phyloP scores from a whole-genome alignment of 2,329 filamentous ascomycete genomes.

The Fusarium nematophilum region DNA sequence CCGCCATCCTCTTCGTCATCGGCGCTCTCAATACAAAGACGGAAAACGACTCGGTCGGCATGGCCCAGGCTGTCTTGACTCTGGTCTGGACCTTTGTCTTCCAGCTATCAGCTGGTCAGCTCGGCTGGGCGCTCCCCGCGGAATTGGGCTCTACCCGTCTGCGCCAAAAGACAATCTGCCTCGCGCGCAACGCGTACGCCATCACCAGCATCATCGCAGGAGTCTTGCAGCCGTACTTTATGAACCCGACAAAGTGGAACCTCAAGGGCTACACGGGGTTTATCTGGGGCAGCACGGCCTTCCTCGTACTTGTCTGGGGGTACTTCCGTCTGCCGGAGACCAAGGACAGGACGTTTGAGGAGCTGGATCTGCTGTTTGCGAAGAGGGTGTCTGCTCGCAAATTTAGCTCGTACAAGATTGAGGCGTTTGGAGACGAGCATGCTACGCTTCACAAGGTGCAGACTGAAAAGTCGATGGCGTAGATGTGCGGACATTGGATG shows the following conservation, averaged over 20 bases:
- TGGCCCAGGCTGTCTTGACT: slow-evolving; percentile 48
- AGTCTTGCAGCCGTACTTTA: slow-evolving; percentile 45
- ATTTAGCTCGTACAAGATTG: no score
- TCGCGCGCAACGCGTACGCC: slow-evolving; percentile 41
- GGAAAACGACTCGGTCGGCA: slow-evolving; percentile 38
- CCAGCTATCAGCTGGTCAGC: slow-evolving; percentile 52
- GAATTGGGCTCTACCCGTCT: slow-evolving; percentile 46
- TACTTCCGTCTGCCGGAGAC: slow-evolving; percentile 63
- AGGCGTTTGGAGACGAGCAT: no score
- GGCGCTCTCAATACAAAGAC: slow-evolving; percentile 52
- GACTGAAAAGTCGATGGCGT: no score
- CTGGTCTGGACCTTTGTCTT: slow-evolving; percentile 48
- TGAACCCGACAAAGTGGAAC: slow-evolving; percentile 52
- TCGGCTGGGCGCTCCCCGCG: slow-evolving; percentile 48
- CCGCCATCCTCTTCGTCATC: slow-evolving; percentile 52
- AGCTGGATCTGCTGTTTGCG: slow-evolving; percentile 63
- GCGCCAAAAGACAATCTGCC: slow-evolving; percentile 46
- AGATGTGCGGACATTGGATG: no score
- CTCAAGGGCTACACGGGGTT: slow-evolving; percentile 53
- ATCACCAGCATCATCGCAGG: slow-evolving; percentile 31
- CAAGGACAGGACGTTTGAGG: slow-evolving; percentile 60
- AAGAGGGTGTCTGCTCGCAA: slow-evolving; percentile 19
- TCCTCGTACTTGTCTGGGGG: slow-evolving; percentile 47
- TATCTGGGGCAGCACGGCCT: slow-evolving; percentile 34
- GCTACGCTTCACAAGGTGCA: no score